Conservation (phyloP, 2,329 filamentous ascomycete genomes). For the Aspergillus caelatus region DNA sequence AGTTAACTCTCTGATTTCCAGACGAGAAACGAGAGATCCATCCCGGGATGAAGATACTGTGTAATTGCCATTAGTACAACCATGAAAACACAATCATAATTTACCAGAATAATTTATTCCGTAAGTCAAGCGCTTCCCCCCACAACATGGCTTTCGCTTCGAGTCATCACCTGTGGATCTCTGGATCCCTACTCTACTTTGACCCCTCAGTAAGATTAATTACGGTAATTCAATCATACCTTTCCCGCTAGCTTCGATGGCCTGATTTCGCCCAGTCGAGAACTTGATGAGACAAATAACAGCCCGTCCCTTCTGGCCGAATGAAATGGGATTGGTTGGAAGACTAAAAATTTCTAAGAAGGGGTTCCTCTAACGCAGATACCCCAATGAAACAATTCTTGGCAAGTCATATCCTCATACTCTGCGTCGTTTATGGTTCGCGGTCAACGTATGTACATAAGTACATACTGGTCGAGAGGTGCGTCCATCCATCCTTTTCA, state of each 20-base stretch:
- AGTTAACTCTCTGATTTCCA: neutral
- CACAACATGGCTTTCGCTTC: conserved; percentile 18
- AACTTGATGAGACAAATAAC: conserved; percentile 3
- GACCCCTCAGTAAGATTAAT: conserved; percentile 8
- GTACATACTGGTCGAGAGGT: neutral
- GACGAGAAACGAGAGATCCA: neutral
- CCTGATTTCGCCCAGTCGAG: conserved; percentile 17
- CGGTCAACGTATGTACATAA: neutral
- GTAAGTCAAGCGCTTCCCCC: conserved; percentile 15
- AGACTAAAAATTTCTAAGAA: neutral
- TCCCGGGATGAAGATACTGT: neutral
- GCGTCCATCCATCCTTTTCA: neutral
- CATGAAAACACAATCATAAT: neutral
- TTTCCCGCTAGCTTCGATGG: conserved; percentile 3
- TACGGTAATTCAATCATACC: neutral
- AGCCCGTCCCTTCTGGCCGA: neutral
- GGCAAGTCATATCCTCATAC: neutral
- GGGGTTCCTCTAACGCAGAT: neutral
- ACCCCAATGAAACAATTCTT: neutral
- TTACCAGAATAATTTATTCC: neutral
- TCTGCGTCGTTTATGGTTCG: neutral
- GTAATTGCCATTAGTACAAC: neutral
- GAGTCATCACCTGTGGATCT: conserved; percentile 13
- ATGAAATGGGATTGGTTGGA: neutral
- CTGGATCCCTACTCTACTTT: neutral